Base-by-base conservation (phyloP, 2,329 filamentous ascomycete species). In the Aspergillus brasiliensis region DNA sequence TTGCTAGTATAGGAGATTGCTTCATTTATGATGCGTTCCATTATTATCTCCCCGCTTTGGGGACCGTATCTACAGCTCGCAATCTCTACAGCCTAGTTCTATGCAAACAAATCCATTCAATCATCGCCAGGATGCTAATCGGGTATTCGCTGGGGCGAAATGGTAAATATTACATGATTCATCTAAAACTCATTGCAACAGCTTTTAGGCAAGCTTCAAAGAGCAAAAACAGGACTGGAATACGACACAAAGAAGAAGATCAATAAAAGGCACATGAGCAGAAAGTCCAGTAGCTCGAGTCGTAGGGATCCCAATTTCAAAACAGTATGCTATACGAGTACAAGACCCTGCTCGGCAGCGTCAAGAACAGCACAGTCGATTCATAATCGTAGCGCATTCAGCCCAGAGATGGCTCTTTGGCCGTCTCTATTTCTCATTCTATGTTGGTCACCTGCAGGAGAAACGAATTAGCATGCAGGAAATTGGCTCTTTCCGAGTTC, bases 301-400 rank as follows among this genome's bases (percentile, higher is more conserved):
- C 51, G 57, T 57, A 57, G 55, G 49, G 55, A 17, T 52, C 31
- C 25, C 28, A 55, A 44, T 55, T 31, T 58, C 57, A 53, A 56
- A 63, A 52, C 31, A 60, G 52, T 46, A 56, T 44, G 46, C 59
- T 49, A 58, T 67, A 69, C 47, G 61, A 67, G 60, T 69, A 69
- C 67, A 68, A 57, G 60, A 42, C 46, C 48, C 58, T 46, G 51
- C 55, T 59, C 56, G 57, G 56, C 60, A 51, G 60, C 58, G 55
- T 59, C 27, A 58, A 61, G 52, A 62, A 67, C 42, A 60, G 62
- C 59, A 63, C 44, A 62, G 46, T 63, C 58, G 64, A 60, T 59
- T 68, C 62, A 48, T 70, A 62, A 67, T 66, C 67, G 65, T 68
- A 51, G 59, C 60, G 59, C 62, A 56, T 59, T 53, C 51, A 62